Evolutionary conservation across 2,329 filamentous ascomycete genomes (phyloP), one percentile per base, ranked within the genome.

Genomic region (Geosmithia flava): DNA sequence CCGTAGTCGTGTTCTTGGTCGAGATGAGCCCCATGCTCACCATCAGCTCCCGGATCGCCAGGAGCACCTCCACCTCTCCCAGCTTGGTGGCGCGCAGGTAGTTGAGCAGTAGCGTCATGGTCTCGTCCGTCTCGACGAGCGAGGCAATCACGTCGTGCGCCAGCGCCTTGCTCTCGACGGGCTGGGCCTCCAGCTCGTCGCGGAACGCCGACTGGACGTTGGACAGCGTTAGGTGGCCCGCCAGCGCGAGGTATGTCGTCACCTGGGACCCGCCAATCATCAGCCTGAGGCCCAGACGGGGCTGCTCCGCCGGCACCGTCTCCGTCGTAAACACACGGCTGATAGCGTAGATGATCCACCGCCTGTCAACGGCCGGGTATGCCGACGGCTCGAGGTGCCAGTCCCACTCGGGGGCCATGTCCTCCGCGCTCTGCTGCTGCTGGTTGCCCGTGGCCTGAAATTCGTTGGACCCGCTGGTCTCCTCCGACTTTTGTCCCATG

Each of bases 81-180:
- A 88, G 71, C 55, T 79, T 77, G 7, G 83, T 84, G 6, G 75
- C 73, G 40, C 78, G 76, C 7, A 90, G 68, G 50, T 87, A 78
- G 48, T 74, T 75, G 42, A 82, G 71, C 40, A 89, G 69, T 2
- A 87, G 67, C 46, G 81, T 76, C 60, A 87, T 74, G 33, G 80
- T 79, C 2, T 80, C 76, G 55, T 89, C 85, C n/a, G 81, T 70
- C 45, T 81, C 72, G 1, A 76, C 72, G 39, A 89, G 66, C 43
- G 81, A 70, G 43, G 71, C 64, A 20, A 86, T 73, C 3, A 89
- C 68, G 49, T 84, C 78, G 33, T 77, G 76, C 11, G 80, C 71
- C 15, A 76, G 64, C 23, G 73, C 67, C n/a, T 68, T 62, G 45
- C 56, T 60, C 42, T 75, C 71, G 1, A 63, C 58, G 13, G 67